Percentiles rank a stretch among this genome's conserved stretches.
phyloP scores from a whole-genome alignment of 805 yeast species.

The Monosporozyma unispora region DNA sequence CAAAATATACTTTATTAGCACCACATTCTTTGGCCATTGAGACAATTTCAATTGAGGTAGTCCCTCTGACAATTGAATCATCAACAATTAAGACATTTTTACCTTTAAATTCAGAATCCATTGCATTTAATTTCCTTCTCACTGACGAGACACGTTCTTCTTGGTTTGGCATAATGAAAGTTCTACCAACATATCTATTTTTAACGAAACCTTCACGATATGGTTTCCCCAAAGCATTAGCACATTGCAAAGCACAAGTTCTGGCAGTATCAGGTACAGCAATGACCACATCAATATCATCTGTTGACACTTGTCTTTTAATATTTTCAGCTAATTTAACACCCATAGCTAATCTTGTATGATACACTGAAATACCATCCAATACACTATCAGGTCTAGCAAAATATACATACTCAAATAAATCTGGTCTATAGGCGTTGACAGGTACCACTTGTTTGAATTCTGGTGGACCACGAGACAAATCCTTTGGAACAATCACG shows the following conservation, averaged over 20 bases:
- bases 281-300: slow-evolving; percentile 82
- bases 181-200: slow-evolving; percentile 93
- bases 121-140: slow-evolving; percentile 89
- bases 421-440: slow-evolving; percentile 80
- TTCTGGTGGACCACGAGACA: slow-evolving; percentile 51
- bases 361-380: slow-evolving; percentile 94
- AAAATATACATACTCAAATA: slow-evolving; percentile 94
- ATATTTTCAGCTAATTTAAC: slow-evolving; percentile 74
- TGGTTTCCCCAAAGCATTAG: slow-evolving; percentile 68
- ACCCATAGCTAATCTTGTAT: slow-evolving; percentile 92
- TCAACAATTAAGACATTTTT: slow-evolving; percentile 85
- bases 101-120: slow-evolving; percentile 84
- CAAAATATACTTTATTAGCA: slow-evolving; percentile 88
- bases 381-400: slow-evolving; percentile 95
- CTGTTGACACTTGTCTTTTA: slow-evolving; percentile 36
- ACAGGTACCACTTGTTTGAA: slow-evolving; percentile 78
- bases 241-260: slow-evolving; percentile 87
- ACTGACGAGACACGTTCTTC: slow-evolving; percentile 88
- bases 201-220: slow-evolving; percentile 96
- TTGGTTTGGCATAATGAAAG: slow-evolving; percentile 98
- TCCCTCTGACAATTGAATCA: slow-evolving; percentile 96
- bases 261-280: slow-evolving; percentile 99
- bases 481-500: slow-evolving; percentile 77
- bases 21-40: slow-evolving; percentile 99
- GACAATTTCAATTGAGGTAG: slow-evolving; percentile 92